A percentile compares a stretch with the other conserved stretches of the same genome.
Evolutionary conservation across 345 rosid species (phyloP).

Genomic region (Nephelium lappaceum): DNA sequence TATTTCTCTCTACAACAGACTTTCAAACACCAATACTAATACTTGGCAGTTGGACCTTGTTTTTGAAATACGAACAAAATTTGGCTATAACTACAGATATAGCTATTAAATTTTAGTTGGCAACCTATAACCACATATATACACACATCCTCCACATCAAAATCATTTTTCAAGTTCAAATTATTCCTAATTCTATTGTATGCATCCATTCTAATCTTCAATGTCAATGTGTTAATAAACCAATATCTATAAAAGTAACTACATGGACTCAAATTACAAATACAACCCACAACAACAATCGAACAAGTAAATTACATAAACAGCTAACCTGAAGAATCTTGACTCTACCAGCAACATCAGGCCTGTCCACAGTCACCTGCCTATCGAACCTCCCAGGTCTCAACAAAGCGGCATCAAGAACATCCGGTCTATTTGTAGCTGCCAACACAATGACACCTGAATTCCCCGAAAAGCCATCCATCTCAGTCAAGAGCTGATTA

Average conservation of each 20-base stretch:
- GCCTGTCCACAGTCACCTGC: slow-evolving; percentile 88
- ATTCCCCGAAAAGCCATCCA: slow-evolving; percentile 91
- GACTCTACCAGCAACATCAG: slow-evolving; percentile 94
- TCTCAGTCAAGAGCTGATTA: slow-evolving; percentile 83
- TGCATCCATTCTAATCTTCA: not conserved
- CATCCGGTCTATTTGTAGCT: slow-evolving; percentile 87
- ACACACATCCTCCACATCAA: not conserved
- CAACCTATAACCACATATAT: not conserved
- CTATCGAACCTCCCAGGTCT: slow-evolving; percentile 93
- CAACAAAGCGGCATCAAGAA: slow-evolving; percentile 77
- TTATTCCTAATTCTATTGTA: not conserved
- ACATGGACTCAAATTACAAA: not conserved
- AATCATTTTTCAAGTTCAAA: not conserved
- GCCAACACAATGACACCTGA: slow-evolving; percentile 93
- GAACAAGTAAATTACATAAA: not conserved
- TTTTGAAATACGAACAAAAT: not conserved
- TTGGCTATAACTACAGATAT: not conserved
- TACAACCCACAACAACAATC: not conserved
- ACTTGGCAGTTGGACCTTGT: not conserved
- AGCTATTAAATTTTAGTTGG: not conserved
- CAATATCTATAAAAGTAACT: not conserved
- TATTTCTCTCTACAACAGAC: not conserved
- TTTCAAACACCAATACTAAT: not conserved
- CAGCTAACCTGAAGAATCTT: slow-evolving; percentile 80
- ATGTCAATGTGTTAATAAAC: not conserved